A percentile compares a stretch with the other conserved stretches of the same genome.
phyloP scores from a whole-genome alignment of 495 filamentous ascomycete species.

The Annulohypoxylon bovei region DNA sequence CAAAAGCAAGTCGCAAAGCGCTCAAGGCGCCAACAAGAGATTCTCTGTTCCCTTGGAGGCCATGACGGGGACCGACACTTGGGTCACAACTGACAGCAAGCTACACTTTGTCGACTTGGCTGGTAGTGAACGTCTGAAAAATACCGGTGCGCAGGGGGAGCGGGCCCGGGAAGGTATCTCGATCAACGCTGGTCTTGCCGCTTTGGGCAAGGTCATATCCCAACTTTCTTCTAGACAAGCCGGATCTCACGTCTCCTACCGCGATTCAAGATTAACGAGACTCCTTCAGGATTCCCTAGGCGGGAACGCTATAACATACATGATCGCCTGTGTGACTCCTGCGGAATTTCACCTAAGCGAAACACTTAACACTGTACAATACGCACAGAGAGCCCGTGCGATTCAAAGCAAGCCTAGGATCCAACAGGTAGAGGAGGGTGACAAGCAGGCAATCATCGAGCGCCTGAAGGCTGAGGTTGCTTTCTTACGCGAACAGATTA shows the following conservation, averaged over 20 bases:
- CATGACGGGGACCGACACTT: conserved; percentile 70
- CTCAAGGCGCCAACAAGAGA: conserved; percentile 76
- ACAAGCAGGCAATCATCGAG: conserved; percentile 95
- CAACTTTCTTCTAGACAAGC: conserved; percentile 91
- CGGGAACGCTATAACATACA: conserved; percentile 97
- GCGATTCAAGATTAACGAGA: conserved; percentile 94
- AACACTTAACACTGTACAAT: conserved; percentile 96
- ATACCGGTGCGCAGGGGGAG: conserved; percentile 94
- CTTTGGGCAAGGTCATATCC: conserved; percentile 97
- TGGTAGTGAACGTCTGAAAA: conserved; percentile 96
- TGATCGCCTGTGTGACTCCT: conserved; percentile 98
- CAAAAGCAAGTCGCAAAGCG: conserved; percentile 67
- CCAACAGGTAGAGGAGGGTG: conserved; percentile 91
- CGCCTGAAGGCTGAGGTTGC: conserved; percentile 92
- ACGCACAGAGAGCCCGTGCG: conserved; percentile 93
- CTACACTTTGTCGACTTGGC: conserved; percentile 98
- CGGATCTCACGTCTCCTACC: conserved; percentile 95
- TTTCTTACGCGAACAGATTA: conserved; percentile 94
- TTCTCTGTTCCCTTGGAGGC: conserved; percentile 89
- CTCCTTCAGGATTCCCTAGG: conserved; percentile 98
- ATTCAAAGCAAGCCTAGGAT: conserved; percentile 98
- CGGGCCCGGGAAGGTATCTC: conserved; percentile 97
- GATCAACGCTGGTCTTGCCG: conserved; percentile 96
- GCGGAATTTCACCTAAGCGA: conserved; percentile 98
- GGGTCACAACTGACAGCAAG: conserved; percentile 94